These are phyloP conservation scores for Penicillium tannophilum DNA, from an alignment of 495 filamentous ascomycete genomes.

Conservation along the genomic window DNA sequence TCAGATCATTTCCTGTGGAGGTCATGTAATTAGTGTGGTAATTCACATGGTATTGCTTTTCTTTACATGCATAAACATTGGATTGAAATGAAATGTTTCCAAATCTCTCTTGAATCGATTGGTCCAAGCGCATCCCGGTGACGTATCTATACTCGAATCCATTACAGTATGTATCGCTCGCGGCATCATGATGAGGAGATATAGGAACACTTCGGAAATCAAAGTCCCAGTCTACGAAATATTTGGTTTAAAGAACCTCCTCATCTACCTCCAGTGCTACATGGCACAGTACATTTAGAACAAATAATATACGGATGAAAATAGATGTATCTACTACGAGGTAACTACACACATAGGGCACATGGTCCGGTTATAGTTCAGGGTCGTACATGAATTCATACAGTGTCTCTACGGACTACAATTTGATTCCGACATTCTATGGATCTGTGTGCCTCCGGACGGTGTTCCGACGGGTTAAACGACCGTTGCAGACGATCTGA, in stretches of 20 bases:
- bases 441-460: constrained; percentile 2
- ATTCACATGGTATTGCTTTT: not conserved
- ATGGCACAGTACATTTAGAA: not conserved
- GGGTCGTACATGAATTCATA: not conserved
- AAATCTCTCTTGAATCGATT: not conserved
- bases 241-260: no score
- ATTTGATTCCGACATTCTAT: not conserved
- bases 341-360: not conserved
- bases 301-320: not conserved
- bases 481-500: constrained; percentile 7
- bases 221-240: not conserved
- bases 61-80: not conserved
- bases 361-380: not conserved
- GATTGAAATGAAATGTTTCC: not conserved
- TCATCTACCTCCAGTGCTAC: not conserved
- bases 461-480: constrained; percentile 14
- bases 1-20: constrained; percentile 27
- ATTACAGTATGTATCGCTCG: not conserved
- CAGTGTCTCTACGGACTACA: not conserved
- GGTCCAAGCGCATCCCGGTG: constrained; percentile 10
- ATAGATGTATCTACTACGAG: not conserved
- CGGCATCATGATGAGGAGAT: constrained; percentile 22
- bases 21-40: not conserved
- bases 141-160: constrained; percentile 18
- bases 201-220: not conserved